Evolutionary conservation across 768 basidiomycete species (phyloP), one percentile per base, ranked within the genome.

Genomic region (Trametes cubensis): DNA sequence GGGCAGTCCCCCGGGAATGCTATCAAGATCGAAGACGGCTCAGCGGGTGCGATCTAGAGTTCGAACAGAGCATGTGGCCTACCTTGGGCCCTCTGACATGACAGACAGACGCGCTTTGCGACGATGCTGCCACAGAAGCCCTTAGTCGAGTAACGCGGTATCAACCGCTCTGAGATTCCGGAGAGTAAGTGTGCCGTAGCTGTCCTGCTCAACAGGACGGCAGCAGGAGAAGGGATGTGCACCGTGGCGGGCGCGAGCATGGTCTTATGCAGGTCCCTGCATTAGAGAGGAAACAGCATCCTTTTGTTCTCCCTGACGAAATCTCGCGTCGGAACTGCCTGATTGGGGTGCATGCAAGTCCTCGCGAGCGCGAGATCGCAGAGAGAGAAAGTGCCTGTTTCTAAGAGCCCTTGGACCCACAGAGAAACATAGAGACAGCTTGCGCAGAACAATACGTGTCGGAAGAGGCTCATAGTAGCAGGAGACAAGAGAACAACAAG

Each of bases 381-480:
- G 21, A n/a, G 20, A 20, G n/a, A n/a, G 23, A 7, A 39, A n/a
- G 61, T 61, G 42, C 55, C 49, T 52, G 55, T 57, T 5, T 40
- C 30, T 44, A 62, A 1, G 48, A 51, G 30, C 3, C n/a, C 50
- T 25, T 18, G 55, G 61, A 52, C 55, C 61, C 45, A 47, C 41
- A 53, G 49, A 38, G 49, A 26, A 28, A 41, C 47, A 30, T 41
- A 26, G 60, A 20, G 20, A 25, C 46, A n/a, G 7, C 41, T 30
- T 20, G 41, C 7, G 17, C 14, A 55, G 47, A 47, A 62, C 55
- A 62, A 62, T 62, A 45, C 49, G 14, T 23, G 48, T 11, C n/a
- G 26, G n/a, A 55, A 7, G 47, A 20, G 10, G 40, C 48, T 34
- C 25, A 15, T 42, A 55, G 39, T 40, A 41, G 54, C 45, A 40